phyloP scores from a whole-genome alignment of 169 alveolate species.

The Plasmodium adleri region DNA sequence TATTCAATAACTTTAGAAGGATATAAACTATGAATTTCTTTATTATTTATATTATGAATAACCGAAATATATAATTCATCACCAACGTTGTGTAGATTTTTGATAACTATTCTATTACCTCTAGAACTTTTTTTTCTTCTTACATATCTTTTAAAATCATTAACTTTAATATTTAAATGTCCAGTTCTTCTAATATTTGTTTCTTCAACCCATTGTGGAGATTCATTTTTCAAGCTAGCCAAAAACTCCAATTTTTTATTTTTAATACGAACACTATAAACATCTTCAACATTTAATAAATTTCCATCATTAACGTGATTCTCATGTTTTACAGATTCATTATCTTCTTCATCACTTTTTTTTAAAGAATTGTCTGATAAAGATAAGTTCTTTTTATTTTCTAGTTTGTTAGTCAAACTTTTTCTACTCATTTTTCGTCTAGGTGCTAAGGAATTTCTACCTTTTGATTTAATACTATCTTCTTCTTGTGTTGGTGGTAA shows the following conservation, averaged over 20 bases:
- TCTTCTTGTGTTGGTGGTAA: conserved; percentile 46
- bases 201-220: conserved; percentile 75
- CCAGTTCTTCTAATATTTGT: conserved; percentile 66
- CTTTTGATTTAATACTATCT: conserved; percentile 22
- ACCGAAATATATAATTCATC: conserved; percentile 74
- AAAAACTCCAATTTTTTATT: conserved; percentile 63
- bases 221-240: conserved; percentile 72
- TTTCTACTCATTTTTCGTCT: conserved; percentile 20
- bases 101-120: conserved; percentile 62
- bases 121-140: conserved; percentile 45
- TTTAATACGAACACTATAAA: conserved; percentile 67
- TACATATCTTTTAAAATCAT: conserved; percentile 74
- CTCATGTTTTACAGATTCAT: conserved; percentile 44
- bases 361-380: conserved; percentile 47
- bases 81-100: conserved; percentile 72
- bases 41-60: conserved; percentile 62
- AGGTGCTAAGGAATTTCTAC: conserved; percentile 44
- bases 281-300: conserved; percentile 73
- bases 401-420: conserved; percentile 37
- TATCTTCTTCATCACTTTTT: conserved; percentile 57
- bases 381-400: conserved; percentile 23
- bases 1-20: conserved; percentile 75
- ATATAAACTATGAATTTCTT: conserved; percentile 71
- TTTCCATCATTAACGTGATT: conserved; percentile 14
- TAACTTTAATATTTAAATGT: conserved; percentile 68